Base-by-base conservation (phyloP, 2,329 filamentous ascomycete genomes). In the Phaeosphaeria sp. region DNA sequence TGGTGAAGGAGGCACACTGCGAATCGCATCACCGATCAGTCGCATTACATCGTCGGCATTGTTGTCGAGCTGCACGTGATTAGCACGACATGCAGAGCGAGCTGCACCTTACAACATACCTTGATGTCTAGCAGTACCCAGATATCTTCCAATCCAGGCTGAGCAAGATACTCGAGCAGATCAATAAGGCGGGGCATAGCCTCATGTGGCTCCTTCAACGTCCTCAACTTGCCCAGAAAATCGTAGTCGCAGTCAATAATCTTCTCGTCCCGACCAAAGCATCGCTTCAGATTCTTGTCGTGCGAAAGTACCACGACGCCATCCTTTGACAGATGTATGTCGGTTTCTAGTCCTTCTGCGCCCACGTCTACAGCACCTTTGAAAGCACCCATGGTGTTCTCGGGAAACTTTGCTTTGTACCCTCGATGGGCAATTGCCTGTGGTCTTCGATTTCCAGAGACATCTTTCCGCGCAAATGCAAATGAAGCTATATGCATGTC, bases 101-200 rank as follows among this genome's bases (percentile, higher is more conserved):
- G 47, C 15, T n/a, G n/a, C 23, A 39, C 13, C 30, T 36, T n/a
- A 30, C 42, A 46, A 49, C 62, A 20, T 76, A 91, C 89, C 82
- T 97, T 98, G 74, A 98, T 91, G 74, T 98, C 94, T 3, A 98
- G 81, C 59, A 97, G 77, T 6, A 95, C 68, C 93, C 93, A 97
- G 10, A 93, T 82, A 44, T 89, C 76, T 68, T 91, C 86, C 41
- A 85, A 74, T 0, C 83, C 89, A 0, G 88, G 88, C 63, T 85
- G 80, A 0, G 85, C 82, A 52, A 98, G 76, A 71, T 89, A 94
- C 57, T 86, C 82, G 9, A 97, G 80, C 52, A 97, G 79, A 69
- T 97, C 93, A 21, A 77, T 68, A 13, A 98, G 80, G 27, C 90
- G 83, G 4, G 93, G 88, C 87, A 98, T 89, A 1, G 83, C 81